A percentile compares a stretch with the other conserved stretches of the same genome.
These are phyloP conservation scores for Ophiostoma ulmi DNA, from an alignment of 2,329 filamentous ascomycete species.

Conservation along the genomic window DNA sequence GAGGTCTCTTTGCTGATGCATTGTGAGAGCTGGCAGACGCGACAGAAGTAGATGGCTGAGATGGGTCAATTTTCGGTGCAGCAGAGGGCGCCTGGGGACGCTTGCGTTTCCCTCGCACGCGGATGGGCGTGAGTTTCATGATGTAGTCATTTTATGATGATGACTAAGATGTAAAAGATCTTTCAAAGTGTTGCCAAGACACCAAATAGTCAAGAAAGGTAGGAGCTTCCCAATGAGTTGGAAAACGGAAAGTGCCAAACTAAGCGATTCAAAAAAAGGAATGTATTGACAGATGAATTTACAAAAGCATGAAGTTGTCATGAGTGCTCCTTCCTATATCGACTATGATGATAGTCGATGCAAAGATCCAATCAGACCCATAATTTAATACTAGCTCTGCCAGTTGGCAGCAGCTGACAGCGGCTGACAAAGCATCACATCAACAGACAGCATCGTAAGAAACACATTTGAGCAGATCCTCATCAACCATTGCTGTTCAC, in stretches of 20 bases:
- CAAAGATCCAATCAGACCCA: neutral
- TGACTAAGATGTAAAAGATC: neutral
- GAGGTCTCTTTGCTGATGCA: constrained; percentile 13
- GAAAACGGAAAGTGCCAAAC: neutral
- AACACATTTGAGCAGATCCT: neutral
- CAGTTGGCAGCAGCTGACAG: neutral
- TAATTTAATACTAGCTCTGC: neutral
- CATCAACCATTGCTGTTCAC: neutral
- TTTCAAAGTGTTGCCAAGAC: no score
- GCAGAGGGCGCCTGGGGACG: neutral
- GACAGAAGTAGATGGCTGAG: neutral
- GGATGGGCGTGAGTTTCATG: constrained; percentile 49
- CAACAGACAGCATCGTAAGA: neutral
- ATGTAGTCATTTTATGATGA: constrained; percentile 1
- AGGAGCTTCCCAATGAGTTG: neutral
- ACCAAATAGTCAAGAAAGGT: neutral
- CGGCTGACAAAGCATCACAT: neutral
- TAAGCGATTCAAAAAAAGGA: neutral
- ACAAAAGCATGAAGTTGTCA: neutral
- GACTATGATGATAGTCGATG: neutral
- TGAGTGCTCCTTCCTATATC: neutral
- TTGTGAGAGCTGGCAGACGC: neutral
- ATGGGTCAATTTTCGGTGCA: neutral
- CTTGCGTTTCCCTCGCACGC: constrained; percentile 43
- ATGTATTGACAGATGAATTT: neutral